These are phyloP conservation scores for Pistacia integerrima DNA, from an alignment of 345 rosid genomes.

Conservation along the genomic window DNA sequence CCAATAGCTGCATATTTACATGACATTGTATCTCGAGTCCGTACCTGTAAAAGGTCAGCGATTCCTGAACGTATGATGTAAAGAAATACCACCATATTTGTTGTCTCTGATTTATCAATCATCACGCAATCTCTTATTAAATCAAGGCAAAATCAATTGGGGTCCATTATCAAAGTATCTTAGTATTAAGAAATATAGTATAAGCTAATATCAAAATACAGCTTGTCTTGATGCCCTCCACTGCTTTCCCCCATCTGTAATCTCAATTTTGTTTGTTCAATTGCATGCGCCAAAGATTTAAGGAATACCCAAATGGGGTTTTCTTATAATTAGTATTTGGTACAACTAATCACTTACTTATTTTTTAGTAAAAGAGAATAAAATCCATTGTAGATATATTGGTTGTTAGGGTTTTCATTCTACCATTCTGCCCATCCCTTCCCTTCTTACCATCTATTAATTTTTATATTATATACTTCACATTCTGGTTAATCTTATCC, in stretches of 20 bases:
- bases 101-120: constrained; percentile 6
- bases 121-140: constrained; percentile 6
- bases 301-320: neutral
- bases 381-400: neutral
- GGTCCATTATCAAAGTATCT: neutral
- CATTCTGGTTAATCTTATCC: neutral
- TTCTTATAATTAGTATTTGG: neutral
- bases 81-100: neutral
- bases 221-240: neutral
- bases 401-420: constrained; percentile 7
- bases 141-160: neutral
- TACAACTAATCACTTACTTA: neutral
- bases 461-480: neutral
- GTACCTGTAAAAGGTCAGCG: neutral
- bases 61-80: constrained; percentile 12
- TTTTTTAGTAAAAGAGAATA: constrained; percentile 1
- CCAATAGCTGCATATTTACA: neutral
- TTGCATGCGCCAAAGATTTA: neutral
- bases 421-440: neutral
- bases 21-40: neutral
- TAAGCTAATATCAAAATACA: neutral
- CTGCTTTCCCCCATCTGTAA: neutral
- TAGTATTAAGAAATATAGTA: neutral
- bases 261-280: neutral
- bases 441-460: neutral